Conservation (phyloP, 805 yeast species). For the Hanseniaspora pseudoguilliermondii region DNA sequence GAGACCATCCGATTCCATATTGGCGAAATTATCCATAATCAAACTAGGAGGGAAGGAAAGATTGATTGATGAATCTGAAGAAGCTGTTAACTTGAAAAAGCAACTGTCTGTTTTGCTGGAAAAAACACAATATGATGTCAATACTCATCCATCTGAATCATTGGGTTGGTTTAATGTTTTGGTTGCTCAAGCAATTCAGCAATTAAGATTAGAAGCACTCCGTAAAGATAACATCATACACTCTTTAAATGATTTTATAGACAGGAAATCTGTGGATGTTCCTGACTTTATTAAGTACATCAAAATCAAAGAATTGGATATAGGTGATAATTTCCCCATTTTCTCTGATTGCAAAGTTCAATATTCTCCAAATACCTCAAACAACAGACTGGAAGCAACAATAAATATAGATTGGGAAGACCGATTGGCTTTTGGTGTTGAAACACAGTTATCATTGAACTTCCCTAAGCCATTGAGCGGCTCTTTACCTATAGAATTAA, state of each 20-base stretch:
- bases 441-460: constrained; percentile 64
- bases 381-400: constrained; percentile 57
- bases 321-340: constrained; percentile 91
- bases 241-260: constrained; percentile 55
- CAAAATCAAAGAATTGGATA: constrained; percentile 68
- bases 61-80: constrained; percentile 17
- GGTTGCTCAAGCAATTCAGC: constrained; percentile 79
- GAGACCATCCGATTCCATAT: constrained; percentile 19
- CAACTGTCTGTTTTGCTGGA: constrained; percentile 50
- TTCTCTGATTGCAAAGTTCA: constrained; percentile 82
- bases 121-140: constrained; percentile 84
- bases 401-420: constrained; percentile 85
- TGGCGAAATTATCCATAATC: constrained; percentile 18
- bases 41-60: constrained; percentile 25
- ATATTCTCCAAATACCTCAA: constrained; percentile 40
- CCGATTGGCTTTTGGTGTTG: constrained; percentile 72
- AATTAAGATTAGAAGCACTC: constrained; percentile 79
- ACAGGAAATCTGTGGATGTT: constrained; percentile 37
- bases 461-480: constrained; percentile 79
- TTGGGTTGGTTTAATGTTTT: constrained; percentile 94
- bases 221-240: constrained; percentile 73
- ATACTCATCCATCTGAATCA: constrained; percentile 76
- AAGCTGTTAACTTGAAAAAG: constrained; percentile 18
- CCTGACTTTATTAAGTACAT: constrained; percentile 76
- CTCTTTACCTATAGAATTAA: constrained; percentile 67